phyloP scores from a whole-genome alignment of 177 flowering plant species.

The Vitis hybrid region DNA sequence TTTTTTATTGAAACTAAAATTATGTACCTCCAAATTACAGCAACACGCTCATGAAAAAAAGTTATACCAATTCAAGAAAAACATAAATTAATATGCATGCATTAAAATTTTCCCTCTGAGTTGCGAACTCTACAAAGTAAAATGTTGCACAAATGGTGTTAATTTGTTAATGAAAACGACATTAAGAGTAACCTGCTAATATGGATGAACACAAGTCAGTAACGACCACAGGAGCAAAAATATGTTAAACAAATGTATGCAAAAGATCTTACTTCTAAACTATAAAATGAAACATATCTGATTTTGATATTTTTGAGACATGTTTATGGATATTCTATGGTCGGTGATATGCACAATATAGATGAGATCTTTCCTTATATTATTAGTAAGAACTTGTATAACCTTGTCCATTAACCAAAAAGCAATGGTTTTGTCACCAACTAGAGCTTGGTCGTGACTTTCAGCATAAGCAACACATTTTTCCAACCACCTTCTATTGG shows the following conservation, averaged over 20 bases:
- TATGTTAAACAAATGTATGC: not conserved
- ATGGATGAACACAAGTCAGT: not conserved
- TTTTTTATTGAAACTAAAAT: too few species aligned
- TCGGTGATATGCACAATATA: not conserved
- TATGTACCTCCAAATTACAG: too few species aligned
- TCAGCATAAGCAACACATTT: slow-evolving; percentile 97
- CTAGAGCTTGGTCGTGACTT: slow-evolving; percentile 99
- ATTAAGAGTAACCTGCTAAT: not conserved
- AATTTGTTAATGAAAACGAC: slow-evolving; percentile 1
- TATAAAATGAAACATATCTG: not conserved
- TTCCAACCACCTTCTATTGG: slow-evolving; percentile 95
- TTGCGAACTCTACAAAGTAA: too few species aligned
- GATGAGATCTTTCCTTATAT: too few species aligned
- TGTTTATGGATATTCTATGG: not conserved
- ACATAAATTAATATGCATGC: too few species aligned
- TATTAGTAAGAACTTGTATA: slow-evolving; percentile 2
- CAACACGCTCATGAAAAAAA: too few species aligned
- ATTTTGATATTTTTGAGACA: not conserved
- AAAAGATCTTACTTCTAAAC: not conserved
- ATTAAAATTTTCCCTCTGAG: too few species aligned
- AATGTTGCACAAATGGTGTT: not conserved
- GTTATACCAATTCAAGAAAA: too few species aligned
- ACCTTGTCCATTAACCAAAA: slow-evolving; percentile 99
- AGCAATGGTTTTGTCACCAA: slow-evolving; percentile 99
- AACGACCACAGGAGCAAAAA: not conserved